Conservation (phyloP, 192 early-diverging fungal species). For the Coemansia sp. region DNA sequence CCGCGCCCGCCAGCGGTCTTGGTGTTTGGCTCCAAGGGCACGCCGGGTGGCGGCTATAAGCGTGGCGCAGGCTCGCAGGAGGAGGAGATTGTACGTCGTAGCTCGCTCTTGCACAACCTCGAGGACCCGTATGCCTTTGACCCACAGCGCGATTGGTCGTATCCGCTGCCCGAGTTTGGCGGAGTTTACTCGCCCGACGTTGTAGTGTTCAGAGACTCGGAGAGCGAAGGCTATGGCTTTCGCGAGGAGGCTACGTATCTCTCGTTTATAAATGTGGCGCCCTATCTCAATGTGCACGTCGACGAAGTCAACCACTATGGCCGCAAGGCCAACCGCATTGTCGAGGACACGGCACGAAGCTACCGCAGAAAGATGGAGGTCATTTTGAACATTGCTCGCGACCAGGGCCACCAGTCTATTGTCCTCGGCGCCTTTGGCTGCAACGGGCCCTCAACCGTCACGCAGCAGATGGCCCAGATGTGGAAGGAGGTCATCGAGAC, state of each 20-base stretch:
- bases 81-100: slow-evolving; percentile 54
- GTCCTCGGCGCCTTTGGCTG: slow-evolving; percentile 57
- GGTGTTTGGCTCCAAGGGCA: slow-evolving; percentile 51
- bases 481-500: slow-evolving; percentile 56
- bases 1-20: slow-evolving; percentile 44
- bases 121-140: slow-evolving; percentile 51
- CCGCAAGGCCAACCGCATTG: slow-evolving; percentile 47
- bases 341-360: slow-evolving; percentile 50
- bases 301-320: slow-evolving; percentile 53
- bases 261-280: slow-evolving; percentile 54
- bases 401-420: slow-evolving; percentile 54
- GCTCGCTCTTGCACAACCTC: slow-evolving; percentile 51
- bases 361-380: slow-evolving; percentile 56
- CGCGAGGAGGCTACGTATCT: slow-evolving; percentile 48
- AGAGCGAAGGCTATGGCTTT: slow-evolving; percentile 50
- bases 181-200: slow-evolving; percentile 58
- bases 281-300: slow-evolving; percentile 50
- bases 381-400: slow-evolving; percentile 52
- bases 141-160: slow-evolving; percentile 49
- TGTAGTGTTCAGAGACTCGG: slow-evolving; percentile 53
- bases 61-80: slow-evolving; percentile 54
- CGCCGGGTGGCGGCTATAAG: slow-evolving; percentile 56
- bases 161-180: slow-evolving; percentile 57
- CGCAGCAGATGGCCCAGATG: slow-evolving; percentile 47
- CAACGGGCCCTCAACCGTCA: slow-evolving; percentile 34